These are phyloP conservation scores for Pistacia atlantica DNA, from an alignment of 345 rosid species.

Conservation along the genomic window DNA sequence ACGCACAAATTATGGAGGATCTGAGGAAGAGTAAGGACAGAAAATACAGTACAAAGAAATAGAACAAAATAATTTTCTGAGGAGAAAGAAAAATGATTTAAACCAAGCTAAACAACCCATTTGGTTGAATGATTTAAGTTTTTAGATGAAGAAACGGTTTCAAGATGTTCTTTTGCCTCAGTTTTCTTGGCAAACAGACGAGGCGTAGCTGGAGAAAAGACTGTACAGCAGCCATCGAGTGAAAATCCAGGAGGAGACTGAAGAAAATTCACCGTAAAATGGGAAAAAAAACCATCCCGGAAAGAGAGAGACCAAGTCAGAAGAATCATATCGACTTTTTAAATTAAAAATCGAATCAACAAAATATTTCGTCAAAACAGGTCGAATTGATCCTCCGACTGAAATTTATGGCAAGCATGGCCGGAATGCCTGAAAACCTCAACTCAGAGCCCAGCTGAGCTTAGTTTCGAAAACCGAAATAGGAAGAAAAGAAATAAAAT, in stretches of 20 bases:
- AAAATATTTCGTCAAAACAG: slow-evolving; percentile 8
- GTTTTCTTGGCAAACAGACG: slow-evolving; percentile 4
- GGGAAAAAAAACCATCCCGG: not conserved
- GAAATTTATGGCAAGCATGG: not conserved
- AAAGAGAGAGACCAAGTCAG: not conserved
- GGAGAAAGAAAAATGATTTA: not conserved
- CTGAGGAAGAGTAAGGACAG: not conserved
- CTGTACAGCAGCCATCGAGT: not conserved
- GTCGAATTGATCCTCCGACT: not conserved
- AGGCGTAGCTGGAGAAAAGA: slow-evolving; percentile 1
- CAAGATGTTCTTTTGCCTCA: not conserved
- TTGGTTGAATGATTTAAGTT: not conserved
- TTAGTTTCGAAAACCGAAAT: not conserved
- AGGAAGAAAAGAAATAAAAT: not conserved
- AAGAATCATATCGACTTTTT: not conserved
- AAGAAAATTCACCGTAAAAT: not conserved
- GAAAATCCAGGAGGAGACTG: not conserved
- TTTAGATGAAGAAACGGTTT: not conserved
- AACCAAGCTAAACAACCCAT: not conserved
- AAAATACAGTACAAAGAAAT: not conserved
- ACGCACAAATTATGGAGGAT: slow-evolving; percentile 1
- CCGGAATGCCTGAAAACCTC: not conserved
- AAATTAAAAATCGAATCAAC: slow-evolving; percentile 3
- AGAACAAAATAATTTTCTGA: not conserved
- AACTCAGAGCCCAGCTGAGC: not conserved